A percentile compares a stretch with the other conserved stretches of the same genome.
phyloP scores from a whole-genome alignment of 1,284 basidiomycete genomes.

The Tilletia caries region DNA sequence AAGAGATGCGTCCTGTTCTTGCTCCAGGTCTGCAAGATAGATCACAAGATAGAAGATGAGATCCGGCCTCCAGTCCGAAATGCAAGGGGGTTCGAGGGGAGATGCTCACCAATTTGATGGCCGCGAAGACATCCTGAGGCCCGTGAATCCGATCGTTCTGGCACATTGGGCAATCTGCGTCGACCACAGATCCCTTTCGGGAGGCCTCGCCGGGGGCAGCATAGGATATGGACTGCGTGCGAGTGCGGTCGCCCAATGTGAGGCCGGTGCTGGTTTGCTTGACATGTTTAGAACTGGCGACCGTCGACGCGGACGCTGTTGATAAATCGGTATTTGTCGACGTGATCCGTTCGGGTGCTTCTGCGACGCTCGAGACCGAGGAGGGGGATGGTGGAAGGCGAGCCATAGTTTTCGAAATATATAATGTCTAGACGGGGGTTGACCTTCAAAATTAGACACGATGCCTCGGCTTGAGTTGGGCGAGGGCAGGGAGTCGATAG shows the following conservation, averaged over 20 bases:
- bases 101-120: conserved; percentile 13
- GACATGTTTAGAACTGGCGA: not conserved
- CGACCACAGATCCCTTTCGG: not conserved
- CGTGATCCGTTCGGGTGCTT: not conserved
- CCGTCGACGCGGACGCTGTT: not conserved
- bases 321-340: not conserved
- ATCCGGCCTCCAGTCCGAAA: not conserved
- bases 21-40: conserved; percentile 21
- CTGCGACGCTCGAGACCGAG: not conserved
- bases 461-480: too few relatives aligned
- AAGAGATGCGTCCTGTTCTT: conserved; percentile 28
- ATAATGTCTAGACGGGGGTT: not conserved
- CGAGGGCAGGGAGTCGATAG: too few relatives aligned
- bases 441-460: too few relatives aligned
- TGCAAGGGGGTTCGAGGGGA: not conserved
- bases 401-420: not conserved
- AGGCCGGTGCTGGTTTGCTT: not conserved
- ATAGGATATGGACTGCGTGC: conserved; percentile 6
- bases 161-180: not conserved
- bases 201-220: not conserved
- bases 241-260: not conserved
- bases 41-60: not conserved
- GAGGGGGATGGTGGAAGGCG: not conserved
- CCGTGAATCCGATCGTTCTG: conserved; percentile 1
- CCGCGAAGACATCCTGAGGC: conserved; percentile 8